phyloP scores from a whole-genome alignment of 352 stramenopile species.

The Elongisporangium anandrum region DNA sequence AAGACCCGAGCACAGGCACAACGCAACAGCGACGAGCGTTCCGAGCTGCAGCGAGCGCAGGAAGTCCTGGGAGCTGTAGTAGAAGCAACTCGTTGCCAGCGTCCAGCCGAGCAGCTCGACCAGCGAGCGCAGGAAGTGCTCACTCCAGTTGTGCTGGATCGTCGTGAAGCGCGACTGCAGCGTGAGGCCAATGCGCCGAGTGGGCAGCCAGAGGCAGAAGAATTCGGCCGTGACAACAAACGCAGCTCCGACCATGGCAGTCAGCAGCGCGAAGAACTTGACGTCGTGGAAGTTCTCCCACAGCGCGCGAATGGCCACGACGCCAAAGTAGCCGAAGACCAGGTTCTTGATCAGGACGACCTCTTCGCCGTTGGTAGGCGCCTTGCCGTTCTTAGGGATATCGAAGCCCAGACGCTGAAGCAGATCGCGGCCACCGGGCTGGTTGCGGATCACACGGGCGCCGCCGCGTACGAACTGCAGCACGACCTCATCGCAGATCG shows the following conservation, averaged over 20 bases:
- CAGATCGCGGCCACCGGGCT: conserved; percentile 48
- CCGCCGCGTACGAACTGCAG: conserved; percentile 61
- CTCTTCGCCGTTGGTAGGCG: conserved; percentile 59
- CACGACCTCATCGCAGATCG: conserved; percentile 72
- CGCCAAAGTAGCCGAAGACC: conserved; percentile 68
- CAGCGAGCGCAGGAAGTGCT: conserved; percentile 43
- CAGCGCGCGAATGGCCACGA: conserved; percentile 55
- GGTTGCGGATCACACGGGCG: conserved; percentile 66
- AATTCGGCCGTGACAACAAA: conserved; percentile 77
- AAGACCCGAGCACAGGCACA: conserved; percentile 49
- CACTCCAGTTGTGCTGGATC: conserved; percentile 53
- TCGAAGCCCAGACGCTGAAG: conserved; percentile 67
- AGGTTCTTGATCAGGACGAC: conserved; percentile 74
- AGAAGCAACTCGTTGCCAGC: conserved; percentile 48
- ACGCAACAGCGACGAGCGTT: conserved; percentile 44
- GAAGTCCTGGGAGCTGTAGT: conserved; percentile 48
- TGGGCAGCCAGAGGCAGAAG: conserved; percentile 75
- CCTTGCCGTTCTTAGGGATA: conserved; percentile 62
- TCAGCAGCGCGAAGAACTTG: conserved; percentile 68
- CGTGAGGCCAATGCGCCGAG: conserved; percentile 60
- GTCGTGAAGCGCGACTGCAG: conserved; percentile 73
- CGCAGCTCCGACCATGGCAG: conserved; percentile 53
- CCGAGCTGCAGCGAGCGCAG: conserved; percentile 46
- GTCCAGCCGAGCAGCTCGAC: conserved; percentile 65
- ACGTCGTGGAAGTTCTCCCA: conserved; percentile 68